Evolutionary conservation across 192 early-diverging fungal species (phyloP).

Genomic region (Diversispora epigaea): DNA sequence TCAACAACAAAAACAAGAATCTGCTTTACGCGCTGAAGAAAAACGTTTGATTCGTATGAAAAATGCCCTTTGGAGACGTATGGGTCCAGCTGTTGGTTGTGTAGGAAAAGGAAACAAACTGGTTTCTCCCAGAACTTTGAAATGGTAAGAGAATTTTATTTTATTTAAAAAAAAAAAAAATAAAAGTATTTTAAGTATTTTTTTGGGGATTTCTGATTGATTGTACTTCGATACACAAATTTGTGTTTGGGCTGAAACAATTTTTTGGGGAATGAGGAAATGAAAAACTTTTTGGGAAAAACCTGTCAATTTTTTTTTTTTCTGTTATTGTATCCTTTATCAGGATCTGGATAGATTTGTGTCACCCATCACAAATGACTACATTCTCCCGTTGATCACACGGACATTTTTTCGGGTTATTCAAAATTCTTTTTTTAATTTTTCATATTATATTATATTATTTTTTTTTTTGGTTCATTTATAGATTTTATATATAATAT

Average conservation of each 20-base stretch:
- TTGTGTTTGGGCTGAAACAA: not conserved
- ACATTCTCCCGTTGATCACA: not conserved
- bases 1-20: not conserved
- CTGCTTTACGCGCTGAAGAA: slow-evolving; percentile 1
- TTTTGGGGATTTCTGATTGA: not conserved
- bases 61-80: slow-evolving; percentile 27
- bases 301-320: slow-evolving; percentile 6
- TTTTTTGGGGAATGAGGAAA: not conserved
- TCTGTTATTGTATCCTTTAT: not conserved
- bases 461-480: not conserved
- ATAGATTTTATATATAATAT: too few species aligned
- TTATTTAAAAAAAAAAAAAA: too few species aligned
- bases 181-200: not conserved
- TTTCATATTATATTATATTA: not conserved
- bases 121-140: slow-evolving; percentile 26
- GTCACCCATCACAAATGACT: not conserved
- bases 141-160: slow-evolving; percentile 26
- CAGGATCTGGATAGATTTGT: not conserved
- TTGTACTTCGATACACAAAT: not conserved
- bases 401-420: not conserved
- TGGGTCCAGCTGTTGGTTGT: slow-evolving; percentile 1
- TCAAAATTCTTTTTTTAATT: not conserved
- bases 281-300: not conserved
- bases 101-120: slow-evolving; percentile 17
- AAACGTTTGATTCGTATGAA: slow-evolving; percentile 25